Percentiles rank a stretch among this genome's conserved stretches.
These are phyloP conservation scores for Hyphopichia burtonii DNA, from an alignment of 1,139 yeast genomes.

Conservation along the genomic window DNA sequence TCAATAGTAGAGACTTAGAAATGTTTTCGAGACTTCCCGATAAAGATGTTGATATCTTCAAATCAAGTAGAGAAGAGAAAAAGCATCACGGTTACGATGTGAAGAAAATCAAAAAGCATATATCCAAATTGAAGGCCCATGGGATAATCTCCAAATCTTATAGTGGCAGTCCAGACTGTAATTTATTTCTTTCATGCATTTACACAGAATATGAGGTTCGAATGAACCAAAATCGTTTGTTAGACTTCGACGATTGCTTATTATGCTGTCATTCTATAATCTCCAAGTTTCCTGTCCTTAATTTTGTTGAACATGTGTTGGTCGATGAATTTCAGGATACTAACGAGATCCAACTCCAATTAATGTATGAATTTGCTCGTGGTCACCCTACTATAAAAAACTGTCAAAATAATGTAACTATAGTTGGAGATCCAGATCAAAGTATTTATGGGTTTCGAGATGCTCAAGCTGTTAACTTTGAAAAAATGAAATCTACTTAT, in stretches of 20 bases:
- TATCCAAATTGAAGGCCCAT: constrained; percentile 53
- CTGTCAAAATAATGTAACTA: constrained; percentile 56
- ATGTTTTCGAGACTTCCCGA: constrained; percentile 18
- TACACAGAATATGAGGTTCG: constrained; percentile 54
- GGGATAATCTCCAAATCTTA: constrained; percentile 44
- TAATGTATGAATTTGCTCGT: constrained; percentile 60
- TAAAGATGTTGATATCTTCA: constrained; percentile 13
- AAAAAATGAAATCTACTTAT: constrained; percentile 52
- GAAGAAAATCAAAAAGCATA: constrained; percentile 38
- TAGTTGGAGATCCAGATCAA: constrained; percentile 97
- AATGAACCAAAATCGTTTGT: constrained; percentile 37
- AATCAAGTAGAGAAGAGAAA: constrained; percentile 9
- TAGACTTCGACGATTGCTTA: constrained; percentile 87
- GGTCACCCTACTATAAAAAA: constrained; percentile 23
- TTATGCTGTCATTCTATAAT: constrained; percentile 54
- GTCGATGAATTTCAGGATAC: constrained; percentile 97
- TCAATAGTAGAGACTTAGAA: constrained; percentile 30
- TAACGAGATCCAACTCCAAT: constrained; percentile 67
- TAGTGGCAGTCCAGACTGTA: constrained; percentile 9
- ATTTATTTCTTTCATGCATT: constrained; percentile 24
- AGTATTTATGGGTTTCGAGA: constrained; percentile 87
- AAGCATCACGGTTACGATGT: constrained; percentile 33
- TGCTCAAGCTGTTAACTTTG: constrained; percentile 71
- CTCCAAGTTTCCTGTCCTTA: constrained; percentile 42
- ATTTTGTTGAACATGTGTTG: constrained; percentile 63